phyloP scores from a whole-genome alignment of 163 green algal species.

The Volvox carteri region DNA sequence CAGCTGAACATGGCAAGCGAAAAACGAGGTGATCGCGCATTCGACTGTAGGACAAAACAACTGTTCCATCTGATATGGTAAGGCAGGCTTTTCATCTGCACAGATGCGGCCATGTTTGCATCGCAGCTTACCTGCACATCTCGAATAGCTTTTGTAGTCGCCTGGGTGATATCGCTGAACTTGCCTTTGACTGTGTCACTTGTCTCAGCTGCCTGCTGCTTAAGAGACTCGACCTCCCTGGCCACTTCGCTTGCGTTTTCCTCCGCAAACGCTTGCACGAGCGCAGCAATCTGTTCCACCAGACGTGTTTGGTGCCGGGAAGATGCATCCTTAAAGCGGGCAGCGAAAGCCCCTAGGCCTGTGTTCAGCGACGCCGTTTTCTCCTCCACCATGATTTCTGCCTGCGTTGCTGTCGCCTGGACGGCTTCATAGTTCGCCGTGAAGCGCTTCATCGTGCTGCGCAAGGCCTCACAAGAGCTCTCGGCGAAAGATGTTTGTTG shows the following conservation, averaged over 20 bases:
- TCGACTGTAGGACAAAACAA: no score
- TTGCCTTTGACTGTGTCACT: not conserved
- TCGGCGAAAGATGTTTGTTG: constrained; percentile 46
- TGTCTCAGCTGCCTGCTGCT: constrained; percentile 43
- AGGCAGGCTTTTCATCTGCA: no score
- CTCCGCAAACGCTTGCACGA: constrained; percentile 67
- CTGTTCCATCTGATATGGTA: no score
- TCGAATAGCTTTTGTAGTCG: not conserved
- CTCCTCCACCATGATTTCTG: constrained; percentile 21
- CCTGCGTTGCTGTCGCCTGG: not conserved
- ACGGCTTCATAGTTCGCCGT: constrained; percentile 14
- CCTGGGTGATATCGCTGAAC: constrained; percentile 10
- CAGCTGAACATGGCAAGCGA: no score
- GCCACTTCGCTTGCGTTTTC: constrained; percentile 59
- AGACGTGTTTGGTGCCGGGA: constrained; percentile 57
- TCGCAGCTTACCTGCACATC: not conserved
- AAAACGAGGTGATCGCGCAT: no score
- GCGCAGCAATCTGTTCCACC: constrained; percentile 60
- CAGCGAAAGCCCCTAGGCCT: constrained; percentile 52
- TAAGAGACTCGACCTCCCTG: constrained; percentile 51
- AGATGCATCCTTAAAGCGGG: constrained; percentile 52
- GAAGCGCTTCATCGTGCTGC: constrained; percentile 3
- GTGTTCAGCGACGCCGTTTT: not conserved
- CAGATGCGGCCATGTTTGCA: no score
- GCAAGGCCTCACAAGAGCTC: constrained; percentile 11